These are phyloP conservation scores for Pestalotiopsis sp. DNA, from an alignment of 2,329 filamentous ascomycete genomes.

Conservation along the genomic window DNA sequence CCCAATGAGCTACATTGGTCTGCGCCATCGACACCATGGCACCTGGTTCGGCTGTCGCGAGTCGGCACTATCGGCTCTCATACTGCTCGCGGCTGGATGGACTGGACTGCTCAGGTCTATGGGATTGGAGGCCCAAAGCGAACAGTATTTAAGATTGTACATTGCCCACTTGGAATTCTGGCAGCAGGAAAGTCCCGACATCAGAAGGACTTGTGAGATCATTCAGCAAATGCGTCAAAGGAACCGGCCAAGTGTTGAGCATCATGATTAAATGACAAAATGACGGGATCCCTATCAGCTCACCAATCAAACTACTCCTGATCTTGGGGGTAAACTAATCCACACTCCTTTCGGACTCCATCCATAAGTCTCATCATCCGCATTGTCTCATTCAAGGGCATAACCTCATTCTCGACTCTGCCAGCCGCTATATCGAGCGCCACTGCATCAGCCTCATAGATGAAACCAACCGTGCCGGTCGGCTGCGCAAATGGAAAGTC, in stretches of 20 bases:
- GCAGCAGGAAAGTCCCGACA: neutral
- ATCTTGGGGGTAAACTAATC: neutral
- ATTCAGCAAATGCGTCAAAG: neutral
- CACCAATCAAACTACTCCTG: neutral
- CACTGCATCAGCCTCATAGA: conserved; percentile 4
- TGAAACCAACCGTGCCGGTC: neutral
- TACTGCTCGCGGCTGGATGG: neutral
- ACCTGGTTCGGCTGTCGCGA: neutral
- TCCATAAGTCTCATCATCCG: conserved; percentile 1
- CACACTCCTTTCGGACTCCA: neutral
- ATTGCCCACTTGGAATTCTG: neutral
- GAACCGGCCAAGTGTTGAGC: neutral
- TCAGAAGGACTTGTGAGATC: neutral
- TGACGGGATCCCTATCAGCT: no score
- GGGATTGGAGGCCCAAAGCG: neutral
- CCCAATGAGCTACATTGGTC: neutral
- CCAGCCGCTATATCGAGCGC: neutral
- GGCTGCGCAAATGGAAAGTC: neutral
- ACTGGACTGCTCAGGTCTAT: neutral
- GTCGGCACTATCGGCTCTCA: neutral
- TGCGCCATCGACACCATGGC: neutral
- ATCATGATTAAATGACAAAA: neutral
- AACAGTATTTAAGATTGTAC: neutral
- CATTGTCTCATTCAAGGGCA: neutral
- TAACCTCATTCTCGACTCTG: neutral